These are phyloP conservation scores for Lumnitzera littorea DNA, from an alignment of 345 rosid species.

Conservation along the genomic window DNA sequence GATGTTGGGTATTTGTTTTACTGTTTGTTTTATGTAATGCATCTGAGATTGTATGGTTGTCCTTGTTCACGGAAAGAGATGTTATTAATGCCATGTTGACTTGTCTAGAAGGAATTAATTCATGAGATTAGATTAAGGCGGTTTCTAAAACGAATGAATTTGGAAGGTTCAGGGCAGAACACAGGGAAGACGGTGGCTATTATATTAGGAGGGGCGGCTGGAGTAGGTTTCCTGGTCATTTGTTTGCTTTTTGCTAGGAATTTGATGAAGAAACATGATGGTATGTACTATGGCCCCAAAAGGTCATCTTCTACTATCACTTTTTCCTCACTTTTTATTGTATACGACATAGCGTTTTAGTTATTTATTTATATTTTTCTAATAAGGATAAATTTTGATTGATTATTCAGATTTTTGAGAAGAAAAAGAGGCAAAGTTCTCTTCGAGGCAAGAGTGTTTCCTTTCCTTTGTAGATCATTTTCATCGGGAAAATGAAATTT, in stretches of 20 bases:
- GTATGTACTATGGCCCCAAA: constrained; percentile 21
- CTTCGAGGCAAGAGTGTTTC: background rate
- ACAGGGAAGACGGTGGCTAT: constrained; percentile 96
- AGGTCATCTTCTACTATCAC: background rate
- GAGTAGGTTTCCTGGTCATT: constrained; percentile 80
- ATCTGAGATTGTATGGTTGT: background rate
- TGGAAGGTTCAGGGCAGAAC: constrained; percentile 46
- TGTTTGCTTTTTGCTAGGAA: constrained; percentile 71
- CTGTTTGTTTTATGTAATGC: background rate
- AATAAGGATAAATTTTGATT: background rate
- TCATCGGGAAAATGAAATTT: constrained; percentile 5
- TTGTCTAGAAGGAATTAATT: too few species aligned
- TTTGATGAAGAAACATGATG: constrained; percentile 75
- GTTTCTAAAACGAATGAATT: too few species aligned
- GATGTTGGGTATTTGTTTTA: too few species aligned
- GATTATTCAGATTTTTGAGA: constrained; percentile 6
- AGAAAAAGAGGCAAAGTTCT: background rate
- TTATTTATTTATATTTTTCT: background rate
- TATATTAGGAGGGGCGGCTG: constrained; percentile 93
- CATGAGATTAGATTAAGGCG: too few species aligned
- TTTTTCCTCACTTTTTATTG: background rate
- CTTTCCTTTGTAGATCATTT: background rate
- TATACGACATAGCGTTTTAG: background rate
- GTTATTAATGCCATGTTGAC: background rate
- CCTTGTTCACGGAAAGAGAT: background rate